Conservation (phyloP, 2,329 filamentous ascomycete species). For the Neopestalotiopsis rosae region DNA sequence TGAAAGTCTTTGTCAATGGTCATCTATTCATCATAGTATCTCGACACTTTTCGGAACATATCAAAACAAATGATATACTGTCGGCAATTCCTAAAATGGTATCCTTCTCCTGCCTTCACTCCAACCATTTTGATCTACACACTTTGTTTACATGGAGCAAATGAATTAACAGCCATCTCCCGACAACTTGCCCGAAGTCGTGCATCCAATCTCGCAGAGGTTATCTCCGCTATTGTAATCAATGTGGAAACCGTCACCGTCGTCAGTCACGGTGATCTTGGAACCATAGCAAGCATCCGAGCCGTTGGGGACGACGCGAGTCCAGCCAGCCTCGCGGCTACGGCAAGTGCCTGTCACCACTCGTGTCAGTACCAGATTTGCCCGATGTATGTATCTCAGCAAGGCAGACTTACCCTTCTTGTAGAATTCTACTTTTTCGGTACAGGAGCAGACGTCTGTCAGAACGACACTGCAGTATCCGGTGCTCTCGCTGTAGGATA, state of each 20-base stretch:
- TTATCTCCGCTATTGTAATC: background rate
- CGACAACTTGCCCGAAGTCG: background rate
- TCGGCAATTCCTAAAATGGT: too few species aligned
- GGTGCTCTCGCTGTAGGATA: background rate
- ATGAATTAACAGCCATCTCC: conserved; percentile 4
- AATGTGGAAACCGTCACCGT: background rate
- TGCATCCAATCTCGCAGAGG: background rate
- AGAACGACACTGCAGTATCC: background rate
- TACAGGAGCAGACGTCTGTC: background rate
- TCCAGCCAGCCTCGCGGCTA: background rate
- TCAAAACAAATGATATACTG: too few species aligned
- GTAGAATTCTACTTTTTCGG: background rate
- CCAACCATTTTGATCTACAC: too few species aligned
- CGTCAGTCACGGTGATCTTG: background rate
- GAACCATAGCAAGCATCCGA: background rate
- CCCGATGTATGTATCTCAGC: background rate
- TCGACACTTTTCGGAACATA: too few species aligned
- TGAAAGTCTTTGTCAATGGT: too few species aligned
- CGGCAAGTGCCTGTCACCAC: background rate
- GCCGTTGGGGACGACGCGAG: background rate
- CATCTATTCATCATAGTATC: too few species aligned
- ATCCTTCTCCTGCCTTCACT: too few species aligned
- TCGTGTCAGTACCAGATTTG: background rate
- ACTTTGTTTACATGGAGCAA: too few species aligned
- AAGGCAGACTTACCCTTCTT: background rate